These are phyloP conservation scores for Blumeria graminis DNA, from an alignment of 2,329 filamentous ascomycete genomes.

Conservation along the genomic window DNA sequence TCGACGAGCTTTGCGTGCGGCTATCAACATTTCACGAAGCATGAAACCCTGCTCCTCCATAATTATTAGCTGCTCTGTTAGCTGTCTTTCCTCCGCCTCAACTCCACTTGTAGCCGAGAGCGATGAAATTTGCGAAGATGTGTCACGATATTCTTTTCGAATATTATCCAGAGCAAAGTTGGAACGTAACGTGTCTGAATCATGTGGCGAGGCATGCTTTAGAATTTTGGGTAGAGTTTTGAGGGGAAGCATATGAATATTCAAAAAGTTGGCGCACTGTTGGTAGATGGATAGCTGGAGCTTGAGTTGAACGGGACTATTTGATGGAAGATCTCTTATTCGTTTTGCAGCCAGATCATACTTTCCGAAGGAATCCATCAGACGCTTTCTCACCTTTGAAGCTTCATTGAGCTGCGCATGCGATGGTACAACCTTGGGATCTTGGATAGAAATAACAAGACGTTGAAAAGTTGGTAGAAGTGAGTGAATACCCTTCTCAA, in stretches of 20 bases:
- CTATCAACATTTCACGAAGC: slow-evolving; percentile 43
- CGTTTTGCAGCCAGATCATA: slow-evolving; percentile 44
- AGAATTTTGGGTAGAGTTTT: slow-evolving; percentile 34
- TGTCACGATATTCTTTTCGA: slow-evolving; percentile 28
- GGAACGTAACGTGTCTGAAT: slow-evolving; percentile 7
- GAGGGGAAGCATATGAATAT: slow-evolving; percentile 51
- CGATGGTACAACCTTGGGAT: slow-evolving; percentile 28
- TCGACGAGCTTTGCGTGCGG: slow-evolving; percentile 39
- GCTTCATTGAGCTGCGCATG: slow-evolving; percentile 37
- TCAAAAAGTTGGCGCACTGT: slow-evolving; percentile 44
- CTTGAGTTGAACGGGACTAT: slow-evolving; percentile 35
- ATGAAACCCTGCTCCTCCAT: slow-evolving; percentile 52
- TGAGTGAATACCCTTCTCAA: slow-evolving; percentile 44
- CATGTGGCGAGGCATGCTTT: slow-evolving; percentile 31
- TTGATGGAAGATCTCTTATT: slow-evolving; percentile 39
- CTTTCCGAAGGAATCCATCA: slow-evolving; percentile 48
- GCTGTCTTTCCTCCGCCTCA: slow-evolving; percentile 44
- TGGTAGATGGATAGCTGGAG: slow-evolving; percentile 46
- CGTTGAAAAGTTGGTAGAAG: slow-evolving; percentile 47
- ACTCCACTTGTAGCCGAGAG: slow-evolving; percentile 35
- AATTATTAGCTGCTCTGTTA: slow-evolving; percentile 41
- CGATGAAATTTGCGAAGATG: slow-evolving; percentile 26
- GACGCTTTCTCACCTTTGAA: slow-evolving; percentile 42
- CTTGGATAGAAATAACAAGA: slow-evolving; percentile 36
- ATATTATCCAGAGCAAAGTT: slow-evolving; percentile 28